These are phyloP conservation scores for Allomyces arbusculus DNA, from an alignment of 192 early-diverging fungal genomes.

Conservation along the genomic window DNA sequence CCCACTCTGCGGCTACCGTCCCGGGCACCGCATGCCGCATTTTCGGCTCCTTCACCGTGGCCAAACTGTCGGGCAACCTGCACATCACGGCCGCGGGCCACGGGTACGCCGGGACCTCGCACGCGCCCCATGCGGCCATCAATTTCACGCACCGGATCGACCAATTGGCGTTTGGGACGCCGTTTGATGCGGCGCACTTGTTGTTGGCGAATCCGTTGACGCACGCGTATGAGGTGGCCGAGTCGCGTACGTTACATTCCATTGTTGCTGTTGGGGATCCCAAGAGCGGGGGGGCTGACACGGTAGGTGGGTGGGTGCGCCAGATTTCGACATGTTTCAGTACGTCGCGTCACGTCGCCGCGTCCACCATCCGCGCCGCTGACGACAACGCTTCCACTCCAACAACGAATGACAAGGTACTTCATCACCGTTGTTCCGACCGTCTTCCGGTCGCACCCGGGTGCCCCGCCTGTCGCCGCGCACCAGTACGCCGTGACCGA, in stretches of 20 bases:
- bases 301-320: too few relatives aligned
- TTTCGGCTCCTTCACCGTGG: slow-evolving; percentile 45
- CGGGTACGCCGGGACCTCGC: slow-evolving; percentile 46
- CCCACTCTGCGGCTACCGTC: background rate
- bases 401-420: slow-evolving; percentile 37
- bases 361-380: too few relatives aligned
- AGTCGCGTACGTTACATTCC: slow-evolving; percentile 18
- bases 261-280: background rate
- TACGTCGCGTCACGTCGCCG: slow-evolving; percentile 18
- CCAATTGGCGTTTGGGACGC: slow-evolving; percentile 68
- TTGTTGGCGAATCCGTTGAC: slow-evolving; percentile 68
- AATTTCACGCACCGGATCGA: slow-evolving; percentile 92
- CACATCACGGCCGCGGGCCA: slow-evolving; percentile 81
- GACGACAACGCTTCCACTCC: background rate
- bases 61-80: slow-evolving; percentile 70
- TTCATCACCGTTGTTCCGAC: slow-evolving; percentile 38
- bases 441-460: background rate
- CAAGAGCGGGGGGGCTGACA: slow-evolving; percentile 1
- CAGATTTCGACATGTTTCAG: slow-evolving; percentile 55
- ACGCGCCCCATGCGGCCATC: slow-evolving; percentile 38
- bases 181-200: slow-evolving; percentile 40
- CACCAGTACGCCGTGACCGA: slow-evolving; percentile 92
- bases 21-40: slow-evolving; percentile 50
- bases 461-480: slow-evolving; percentile 28
- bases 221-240: slow-evolving; percentile 44